A percentile compares a stretch with the other conserved stretches of the same genome.
Conservation (phyloP, 2,329 filamentous ascomycete species). For the Venturia nashicola region DNA sequence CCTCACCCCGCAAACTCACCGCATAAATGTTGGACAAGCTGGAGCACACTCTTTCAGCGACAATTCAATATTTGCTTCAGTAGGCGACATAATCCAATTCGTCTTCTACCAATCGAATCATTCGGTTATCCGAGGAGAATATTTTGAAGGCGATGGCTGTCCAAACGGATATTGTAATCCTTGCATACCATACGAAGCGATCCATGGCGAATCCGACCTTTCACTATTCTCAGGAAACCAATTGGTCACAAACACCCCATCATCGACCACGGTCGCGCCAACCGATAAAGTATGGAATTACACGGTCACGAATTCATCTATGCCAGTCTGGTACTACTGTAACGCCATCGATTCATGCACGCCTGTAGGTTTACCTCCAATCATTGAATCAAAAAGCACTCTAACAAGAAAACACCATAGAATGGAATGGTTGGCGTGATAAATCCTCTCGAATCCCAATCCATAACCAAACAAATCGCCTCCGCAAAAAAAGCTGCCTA, state of each 20-base stretch:
- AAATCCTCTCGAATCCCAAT: conserved; percentile 36
- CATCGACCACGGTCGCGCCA: neutral
- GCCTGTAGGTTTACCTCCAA: conserved; percentile 12
- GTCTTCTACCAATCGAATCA: conserved; percentile 21
- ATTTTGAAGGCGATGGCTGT: conserved; percentile 10
- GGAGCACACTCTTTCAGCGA: conserved; percentile 15
- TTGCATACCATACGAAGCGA: conserved; percentile 16
- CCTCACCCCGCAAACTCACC: conserved; percentile 12
- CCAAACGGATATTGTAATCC: conserved; percentile 15
- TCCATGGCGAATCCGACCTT: conserved; percentile 7
- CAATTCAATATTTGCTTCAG: conserved; percentile 17
- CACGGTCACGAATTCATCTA: conserved; percentile 20
- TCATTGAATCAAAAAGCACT: neutral
- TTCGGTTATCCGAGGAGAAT: conserved; percentile 21
- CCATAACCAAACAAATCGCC: conserved; percentile 8
- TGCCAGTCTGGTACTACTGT: conserved; percentile 28
- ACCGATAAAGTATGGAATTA: conserved; percentile 17
- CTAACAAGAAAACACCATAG: neutral
- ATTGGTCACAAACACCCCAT: neutral
- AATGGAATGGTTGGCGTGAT: conserved; percentile 66
- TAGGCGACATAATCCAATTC: conserved; percentile 21
- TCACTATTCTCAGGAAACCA: conserved; percentile 8
- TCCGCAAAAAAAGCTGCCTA: conserved; percentile 15
- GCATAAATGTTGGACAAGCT: conserved; percentile 17
- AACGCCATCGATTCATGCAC: conserved; percentile 53